Percentiles rank a stretch among this genome's conserved stretches.
These are phyloP conservation scores for Albizia julibrissin DNA, from an alignment of 306 rosid species.

Conservation along the genomic window DNA sequence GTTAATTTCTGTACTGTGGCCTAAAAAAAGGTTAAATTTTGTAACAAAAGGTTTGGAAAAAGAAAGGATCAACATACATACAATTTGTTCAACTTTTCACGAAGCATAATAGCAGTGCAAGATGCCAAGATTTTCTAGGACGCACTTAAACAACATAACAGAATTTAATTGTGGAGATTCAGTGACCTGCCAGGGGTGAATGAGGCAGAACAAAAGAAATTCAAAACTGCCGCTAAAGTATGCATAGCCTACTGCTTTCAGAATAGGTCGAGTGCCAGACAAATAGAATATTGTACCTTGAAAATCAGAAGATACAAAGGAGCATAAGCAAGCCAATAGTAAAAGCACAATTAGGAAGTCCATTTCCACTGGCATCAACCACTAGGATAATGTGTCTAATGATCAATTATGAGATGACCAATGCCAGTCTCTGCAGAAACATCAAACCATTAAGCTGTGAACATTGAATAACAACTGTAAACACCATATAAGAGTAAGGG, in stretches of 20 bases:
- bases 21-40: background rate
- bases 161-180: background rate
- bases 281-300: slow-evolving; percentile 61
- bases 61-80: background rate
- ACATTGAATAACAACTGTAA: slow-evolving; percentile 17
- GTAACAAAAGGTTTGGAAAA: background rate
- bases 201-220: background rate
- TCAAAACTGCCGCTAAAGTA: slow-evolving; percentile 7
- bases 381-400: slow-evolving; percentile 31
- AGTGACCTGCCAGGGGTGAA: background rate
- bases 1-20: background rate
- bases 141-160: background rate
- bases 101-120: slow-evolving; percentile 1
- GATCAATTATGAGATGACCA: slow-evolving; percentile 29
- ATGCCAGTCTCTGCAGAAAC: slow-evolving; percentile 51
- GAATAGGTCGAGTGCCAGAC: background rate
- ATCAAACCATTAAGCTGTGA: slow-evolving; percentile 30
- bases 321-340: slow-evolving; percentile 57
- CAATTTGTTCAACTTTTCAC: background rate
- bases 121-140: background rate
- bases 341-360: slow-evolving; percentile 46
- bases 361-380: slow-evolving; percentile 61
- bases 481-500: slow-evolving; percentile 1
- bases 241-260: slow-evolving; percentile 11
- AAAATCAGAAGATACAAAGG: slow-evolving; percentile 61